Conservation (phyloP, 257 asterid genomes). For the Solanum pennellii region DNA sequence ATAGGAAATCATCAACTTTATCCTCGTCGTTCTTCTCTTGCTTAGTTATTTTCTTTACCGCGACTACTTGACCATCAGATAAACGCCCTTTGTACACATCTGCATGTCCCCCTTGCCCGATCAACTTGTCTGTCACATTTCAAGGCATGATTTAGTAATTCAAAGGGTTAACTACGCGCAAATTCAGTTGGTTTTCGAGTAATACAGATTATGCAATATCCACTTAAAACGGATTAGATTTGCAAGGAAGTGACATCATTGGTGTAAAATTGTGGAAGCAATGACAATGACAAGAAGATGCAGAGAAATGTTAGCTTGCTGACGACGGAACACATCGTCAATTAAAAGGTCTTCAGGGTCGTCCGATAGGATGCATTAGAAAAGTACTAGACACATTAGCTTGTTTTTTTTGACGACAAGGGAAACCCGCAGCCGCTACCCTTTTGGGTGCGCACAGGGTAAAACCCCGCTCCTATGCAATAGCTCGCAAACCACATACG, state of each 20-base stretch:
- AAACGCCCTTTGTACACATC: conserved; percentile 74
- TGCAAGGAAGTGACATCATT: neutral
- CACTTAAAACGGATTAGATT: neutral
- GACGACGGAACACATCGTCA: no score
- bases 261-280: neutral
- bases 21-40: conserved; percentile 58
- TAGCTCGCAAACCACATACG: no score
- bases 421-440: no score
- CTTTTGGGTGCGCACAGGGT: no score
- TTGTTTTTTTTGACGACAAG: no score
- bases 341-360: neutral
- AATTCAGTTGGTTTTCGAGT: neutral
- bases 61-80: conserved; percentile 69
- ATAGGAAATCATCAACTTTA: conserved; percentile 68
- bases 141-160: neutral
- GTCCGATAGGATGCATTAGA: neutral
- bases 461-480: no score
- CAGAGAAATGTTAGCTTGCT: neutral
- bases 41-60: conserved; percentile 68
- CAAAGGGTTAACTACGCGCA: neutral
- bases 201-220: neutral
- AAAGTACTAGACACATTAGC: neutral
- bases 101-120: conserved; percentile 94
- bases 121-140: conserved; percentile 41
- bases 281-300: neutral